These are phyloP conservation scores for Pisolithus sp. DNA, from an alignment of 768 basidiomycete species.

Conservation along the genomic window DNA sequence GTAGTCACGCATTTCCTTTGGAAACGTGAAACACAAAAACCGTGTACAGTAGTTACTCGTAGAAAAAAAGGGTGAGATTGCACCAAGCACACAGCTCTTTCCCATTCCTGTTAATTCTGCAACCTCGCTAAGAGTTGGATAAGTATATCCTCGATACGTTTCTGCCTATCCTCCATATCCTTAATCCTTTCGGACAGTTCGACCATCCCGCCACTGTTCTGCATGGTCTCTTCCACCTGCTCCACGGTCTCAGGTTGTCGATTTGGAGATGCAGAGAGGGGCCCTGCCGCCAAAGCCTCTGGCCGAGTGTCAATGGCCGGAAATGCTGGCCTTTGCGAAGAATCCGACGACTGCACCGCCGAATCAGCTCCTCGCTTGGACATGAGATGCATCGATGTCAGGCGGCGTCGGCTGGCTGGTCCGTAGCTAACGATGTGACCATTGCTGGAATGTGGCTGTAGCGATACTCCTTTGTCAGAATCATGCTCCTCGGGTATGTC, in stretches of 20 bases:
- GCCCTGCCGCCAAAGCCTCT: conserved; percentile 9
- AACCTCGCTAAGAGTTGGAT: conserved; percentile 22
- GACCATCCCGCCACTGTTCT: conserved; percentile 20
- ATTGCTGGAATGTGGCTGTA: conserved; percentile 10
- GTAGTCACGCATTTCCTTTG: not conserved
- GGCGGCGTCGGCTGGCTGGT: conserved; percentile 32
- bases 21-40: not conserved
- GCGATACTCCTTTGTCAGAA: conserved; percentile 6
- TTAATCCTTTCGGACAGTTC: conserved; percentile 32
- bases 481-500: conserved; percentile 30
- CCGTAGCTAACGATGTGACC: conserved; percentile 32
- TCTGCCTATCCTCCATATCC: conserved; percentile 38
- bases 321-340: conserved; percentile 6
- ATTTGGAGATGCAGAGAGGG: conserved; percentile 25
- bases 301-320: conserved; percentile 21
- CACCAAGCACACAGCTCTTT: no score
- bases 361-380: conserved; percentile 12
- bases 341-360: conserved; percentile 1
- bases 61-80: not conserved
- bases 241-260: conserved; percentile 17
- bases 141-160: conserved; percentile 44
- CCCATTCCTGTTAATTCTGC: not conserved
- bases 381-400: conserved; percentile 28
- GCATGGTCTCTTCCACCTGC: conserved; percentile 21
- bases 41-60: not conserved